Evolutionary conservation across 441 rosid genomes (phyloP), one percentile per base, ranked within the genome.

Genomic region (Populus tomentosa): DNA sequence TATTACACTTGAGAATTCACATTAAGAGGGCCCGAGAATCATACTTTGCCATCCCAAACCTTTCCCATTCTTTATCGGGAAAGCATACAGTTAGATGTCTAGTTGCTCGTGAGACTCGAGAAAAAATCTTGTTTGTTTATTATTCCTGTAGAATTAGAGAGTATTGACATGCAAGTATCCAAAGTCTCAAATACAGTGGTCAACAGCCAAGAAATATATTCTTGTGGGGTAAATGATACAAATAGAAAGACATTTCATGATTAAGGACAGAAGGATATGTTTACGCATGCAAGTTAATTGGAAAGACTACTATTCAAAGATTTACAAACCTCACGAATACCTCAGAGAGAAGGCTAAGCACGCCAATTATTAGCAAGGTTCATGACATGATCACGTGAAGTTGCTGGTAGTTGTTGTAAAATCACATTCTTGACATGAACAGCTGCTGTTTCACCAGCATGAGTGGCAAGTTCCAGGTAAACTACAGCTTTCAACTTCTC

Each of bases 381-480:
- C 85, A 89, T 80, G 66, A 80, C 92, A 67, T 75, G 89, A 75
- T 81, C 84, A 11, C 85, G 88, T 32, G 88, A 89, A 73, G 85
- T 70, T 18, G 84, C 76, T 4, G 98, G 85, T 40, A 94, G 81
- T 77, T 86, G 93, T 71, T 93, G 89, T 38, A 90, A 88, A 78
- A 90, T 80, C 10, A 87, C 91, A 73, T 85, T 86, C 82, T 90
- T 93, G 32, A 95, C 88, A 79, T 85, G 94, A 78, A 68, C 72
- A 5, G 98, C 98, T 35, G 92, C 91, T 3, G 83, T 81, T 84
- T 90, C 95, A 2, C 98, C 98, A 70, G 93, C 89, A 5, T 90
- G 93, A 53, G 90, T 85, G 9, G 98, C 98, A 24, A 94, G 95
- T 81, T 94, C 98, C 64, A 94, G 86, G 86, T 94, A 94, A 26